Base-by-base conservation (phyloP, 1,284 basidiomycete species). In the Pseudozyma tsukubaensis region DNA sequence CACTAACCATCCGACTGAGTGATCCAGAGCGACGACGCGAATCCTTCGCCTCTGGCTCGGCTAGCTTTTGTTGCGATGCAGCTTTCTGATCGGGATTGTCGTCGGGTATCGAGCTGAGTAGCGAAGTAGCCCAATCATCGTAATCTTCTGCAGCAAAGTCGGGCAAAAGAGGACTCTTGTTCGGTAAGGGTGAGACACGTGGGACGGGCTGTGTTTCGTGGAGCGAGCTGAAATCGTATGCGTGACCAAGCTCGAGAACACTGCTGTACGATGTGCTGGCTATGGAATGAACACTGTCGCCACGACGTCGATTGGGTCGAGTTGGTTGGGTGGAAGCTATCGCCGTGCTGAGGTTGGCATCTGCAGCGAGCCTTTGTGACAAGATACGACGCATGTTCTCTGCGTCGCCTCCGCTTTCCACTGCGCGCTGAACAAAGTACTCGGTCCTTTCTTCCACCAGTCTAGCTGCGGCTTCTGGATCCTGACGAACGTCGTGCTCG, bases 201-300 rank as follows among this genome's bases (percentile, higher is more conserved):
- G n/a, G 29, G 3, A 24, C 14, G 18, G 48, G n/a, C 12, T 40
- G 47, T 1, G 42, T 36, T 44, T 48, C 60, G 32, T 55, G 56
- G 11, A 51, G 66, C 5, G 72, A 61, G 57, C 66, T 58, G 42
- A 74, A 61, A 19, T 74, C 72, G 64, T 66, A 77, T 14, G 59
- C 72, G 48, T 66, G 57, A 29, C 24, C 24, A 29, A 29, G 24
- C 5, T 79, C 62, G 21, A 79, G 63, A 16, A 79, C 77, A 43
- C 72, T 75, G 56, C 72, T 75, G 53, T 79, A 79, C 0, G 77
- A 72, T 35, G 60, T 79, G 61, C 77, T 78, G 39, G 77, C 66
- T 29, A 44, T 60, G 40, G 77, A 78, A 9, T 65, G 47, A 42
- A 35, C 35, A 37, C 62, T 64, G n/a, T 70, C 62, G 35, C 59